Percentiles rank a stretch among this genome's conserved stretches.
Evolutionary conservation across 2,329 filamentous ascomycete species (phyloP).

Genomic region (Colletotrichum orbiculare): DNA sequence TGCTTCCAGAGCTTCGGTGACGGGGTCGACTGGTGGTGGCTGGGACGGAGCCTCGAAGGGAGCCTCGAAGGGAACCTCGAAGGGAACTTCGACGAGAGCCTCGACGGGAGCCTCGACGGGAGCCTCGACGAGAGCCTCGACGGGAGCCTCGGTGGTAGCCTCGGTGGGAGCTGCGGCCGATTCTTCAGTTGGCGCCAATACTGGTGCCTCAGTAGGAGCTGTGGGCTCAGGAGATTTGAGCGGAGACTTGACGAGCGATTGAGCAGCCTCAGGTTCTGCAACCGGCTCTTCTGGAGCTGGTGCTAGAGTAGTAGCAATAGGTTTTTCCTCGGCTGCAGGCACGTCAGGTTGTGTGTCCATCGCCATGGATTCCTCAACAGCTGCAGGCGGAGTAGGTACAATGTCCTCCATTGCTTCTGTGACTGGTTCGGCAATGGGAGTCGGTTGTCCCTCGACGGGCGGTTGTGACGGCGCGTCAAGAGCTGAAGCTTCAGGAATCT

Average conservation of each 20-base stretch:
- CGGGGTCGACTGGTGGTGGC: neutral
- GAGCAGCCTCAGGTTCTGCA: neutral
- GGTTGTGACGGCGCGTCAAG: conserved; percentile 1
- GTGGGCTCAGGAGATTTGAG: conserved; percentile 10
- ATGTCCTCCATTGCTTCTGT: conserved; percentile 17
- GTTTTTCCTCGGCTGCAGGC: conserved; percentile 4
- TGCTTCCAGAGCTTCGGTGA: neutral
- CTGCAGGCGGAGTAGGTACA: neutral
- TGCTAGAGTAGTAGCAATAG: neutral
- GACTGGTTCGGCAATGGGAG: conserved; percentile 12
- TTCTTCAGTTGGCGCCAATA: neutral
- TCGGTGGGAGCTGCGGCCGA: neutral
- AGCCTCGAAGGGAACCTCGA: neutral
- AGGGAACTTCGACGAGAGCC: neutral
- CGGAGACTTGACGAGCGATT: conserved; percentile 22
- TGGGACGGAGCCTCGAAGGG: neutral
- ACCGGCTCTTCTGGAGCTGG: neutral
- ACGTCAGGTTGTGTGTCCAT: conserved; percentile 12
- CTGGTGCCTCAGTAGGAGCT: neutral
- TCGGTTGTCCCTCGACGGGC: neutral
- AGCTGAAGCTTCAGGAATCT: conserved; percentile 9
- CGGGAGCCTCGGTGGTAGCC: neutral
- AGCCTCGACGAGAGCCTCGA: neutral
- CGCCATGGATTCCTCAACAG: conserved; percentile 2
- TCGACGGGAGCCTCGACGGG: neutral